These are phyloP conservation scores for Kodamaea ohmeri DNA, from an alignment of 1,139 yeast species.

Conservation along the genomic window DNA sequence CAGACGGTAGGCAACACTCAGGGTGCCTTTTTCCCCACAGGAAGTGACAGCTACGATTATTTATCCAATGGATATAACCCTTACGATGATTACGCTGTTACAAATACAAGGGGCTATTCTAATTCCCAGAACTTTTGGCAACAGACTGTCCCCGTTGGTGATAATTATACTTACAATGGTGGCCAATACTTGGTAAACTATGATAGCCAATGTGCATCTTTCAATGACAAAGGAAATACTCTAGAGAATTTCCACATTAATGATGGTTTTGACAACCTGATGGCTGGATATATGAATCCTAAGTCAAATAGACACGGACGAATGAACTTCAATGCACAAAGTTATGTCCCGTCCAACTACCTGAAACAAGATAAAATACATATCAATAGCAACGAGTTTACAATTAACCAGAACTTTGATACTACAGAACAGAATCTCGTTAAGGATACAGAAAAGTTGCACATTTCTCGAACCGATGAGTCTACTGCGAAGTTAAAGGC, in stretches of 20 bases:
- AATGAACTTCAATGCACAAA: constrained; percentile 31
- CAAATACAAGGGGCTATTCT: not conserved
- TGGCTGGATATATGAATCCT: not conserved
- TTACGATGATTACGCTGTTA: not conserved
- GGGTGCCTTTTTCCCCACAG: not conserved
- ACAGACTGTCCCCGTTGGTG: not conserved
- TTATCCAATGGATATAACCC: not conserved
- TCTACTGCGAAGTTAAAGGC: constrained; percentile 29
- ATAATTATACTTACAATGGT: not conserved
- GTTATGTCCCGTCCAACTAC: constrained; percentile 24
- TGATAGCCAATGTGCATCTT: not conserved
- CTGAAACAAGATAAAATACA: not conserved
- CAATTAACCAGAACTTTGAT: not conserved
- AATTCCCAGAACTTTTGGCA: not conserved
- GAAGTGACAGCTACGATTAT: not conserved
- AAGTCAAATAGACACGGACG: not conserved
- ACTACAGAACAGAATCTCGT: not conserved
- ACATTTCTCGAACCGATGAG: constrained; percentile 6
- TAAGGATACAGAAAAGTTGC: not conserved
- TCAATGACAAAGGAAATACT: not conserved
- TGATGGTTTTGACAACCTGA: not conserved
- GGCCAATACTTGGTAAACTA: not conserved
- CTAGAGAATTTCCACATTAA: not conserved
- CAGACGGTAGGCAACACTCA: not conserved
- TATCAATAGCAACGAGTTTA: not conserved